These are phyloP conservation scores for Apophysomyces trapeziformis DNA, from an alignment of 371 early-diverging fungal species.

Conservation along the genomic window DNA sequence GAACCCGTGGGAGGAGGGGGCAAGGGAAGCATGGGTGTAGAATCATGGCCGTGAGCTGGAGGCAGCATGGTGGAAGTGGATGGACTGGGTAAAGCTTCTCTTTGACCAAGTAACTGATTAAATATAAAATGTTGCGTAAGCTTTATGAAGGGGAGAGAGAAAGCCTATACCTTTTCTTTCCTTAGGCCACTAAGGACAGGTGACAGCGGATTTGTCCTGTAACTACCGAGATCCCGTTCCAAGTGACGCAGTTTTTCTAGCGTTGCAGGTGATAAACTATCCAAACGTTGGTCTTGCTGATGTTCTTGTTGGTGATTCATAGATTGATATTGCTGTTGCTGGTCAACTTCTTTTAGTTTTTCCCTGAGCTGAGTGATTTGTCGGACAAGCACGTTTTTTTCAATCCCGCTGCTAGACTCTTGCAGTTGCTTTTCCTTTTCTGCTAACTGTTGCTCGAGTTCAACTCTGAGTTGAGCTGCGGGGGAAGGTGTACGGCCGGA, in stretches of 20 bases:
- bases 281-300: slow-evolving; percentile 1
- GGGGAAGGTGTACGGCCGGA: neutral
- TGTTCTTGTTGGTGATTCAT: neutral
- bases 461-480: slow-evolving; percentile 11
- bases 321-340: slow-evolving; percentile 2
- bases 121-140: neutral
- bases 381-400: slow-evolving; percentile 28
- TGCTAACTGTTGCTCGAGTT: slow-evolving; percentile 25
- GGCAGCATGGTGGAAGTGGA: slow-evolving; percentile 19
- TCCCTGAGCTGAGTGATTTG: slow-evolving; percentile 33
- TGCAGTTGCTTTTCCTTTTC: slow-evolving; percentile 27
- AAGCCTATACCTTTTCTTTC: slow-evolving; percentile 8
- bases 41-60: slow-evolving; percentile 16
- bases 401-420: slow-evolving; percentile 30
- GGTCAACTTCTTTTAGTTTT: slow-evolving; percentile 21
- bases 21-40: slow-evolving; percentile 26
- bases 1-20: slow-evolving; percentile 42
- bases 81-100: slow-evolving; percentile 18
- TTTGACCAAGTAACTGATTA: slow-evolving; percentile 4
- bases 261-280: slow-evolving; percentile 18
- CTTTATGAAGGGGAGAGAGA: neutral
- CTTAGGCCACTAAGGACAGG: slow-evolving; percentile 8
- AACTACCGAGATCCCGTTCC: slow-evolving; percentile 33
- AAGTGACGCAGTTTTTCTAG: slow-evolving; percentile 31
- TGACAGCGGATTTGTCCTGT: slow-evolving; percentile 28